Percentiles rank a stretch among this genome's conserved stretches.
phyloP scores from a whole-genome alignment of 2,329 filamentous ascomycete genomes.

The Botrytis byssoidea region DNA sequence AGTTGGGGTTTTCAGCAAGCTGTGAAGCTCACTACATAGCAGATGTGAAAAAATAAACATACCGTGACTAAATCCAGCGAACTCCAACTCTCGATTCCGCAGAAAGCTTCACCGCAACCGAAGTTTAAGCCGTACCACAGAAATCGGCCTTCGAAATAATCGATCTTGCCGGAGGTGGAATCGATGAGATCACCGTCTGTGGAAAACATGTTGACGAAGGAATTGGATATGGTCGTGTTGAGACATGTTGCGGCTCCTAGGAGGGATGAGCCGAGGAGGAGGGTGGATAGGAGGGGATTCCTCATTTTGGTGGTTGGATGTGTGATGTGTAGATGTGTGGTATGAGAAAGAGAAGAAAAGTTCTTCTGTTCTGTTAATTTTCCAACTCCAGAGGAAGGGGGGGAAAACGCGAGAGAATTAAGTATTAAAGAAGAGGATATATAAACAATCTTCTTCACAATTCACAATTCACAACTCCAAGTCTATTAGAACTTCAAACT shows the following conservation, averaged over 20 bases:
- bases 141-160: constrained; percentile 29
- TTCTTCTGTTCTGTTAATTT: not conserved
- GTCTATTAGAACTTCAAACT: not conserved
- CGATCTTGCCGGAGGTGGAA: constrained; percentile 32
- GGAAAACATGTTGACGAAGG: constrained; percentile 26
- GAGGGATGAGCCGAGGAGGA: not conserved
- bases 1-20: not conserved
- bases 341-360: not conserved
- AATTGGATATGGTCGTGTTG: constrained; percentile 7
- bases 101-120: constrained; percentile 29
- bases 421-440: not conserved
- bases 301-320: not conserved
- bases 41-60: constrained; percentile 3
- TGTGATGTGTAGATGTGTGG: not conserved
- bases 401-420: not conserved
- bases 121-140: constrained; percentile 32
- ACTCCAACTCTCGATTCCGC: constrained; percentile 27
- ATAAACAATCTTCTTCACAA: not conserved
- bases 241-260: not conserved
- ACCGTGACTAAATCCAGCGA: constrained; percentile 12
- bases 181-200: constrained; percentile 33
- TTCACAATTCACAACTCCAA: not conserved
- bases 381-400: not conserved
- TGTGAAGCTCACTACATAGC: not conserved
- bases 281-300: not conserved